Evolutionary conservation across 192 early-diverging fungal genomes (phyloP).

Genomic region (Linnemannia schmuckeri): DNA sequence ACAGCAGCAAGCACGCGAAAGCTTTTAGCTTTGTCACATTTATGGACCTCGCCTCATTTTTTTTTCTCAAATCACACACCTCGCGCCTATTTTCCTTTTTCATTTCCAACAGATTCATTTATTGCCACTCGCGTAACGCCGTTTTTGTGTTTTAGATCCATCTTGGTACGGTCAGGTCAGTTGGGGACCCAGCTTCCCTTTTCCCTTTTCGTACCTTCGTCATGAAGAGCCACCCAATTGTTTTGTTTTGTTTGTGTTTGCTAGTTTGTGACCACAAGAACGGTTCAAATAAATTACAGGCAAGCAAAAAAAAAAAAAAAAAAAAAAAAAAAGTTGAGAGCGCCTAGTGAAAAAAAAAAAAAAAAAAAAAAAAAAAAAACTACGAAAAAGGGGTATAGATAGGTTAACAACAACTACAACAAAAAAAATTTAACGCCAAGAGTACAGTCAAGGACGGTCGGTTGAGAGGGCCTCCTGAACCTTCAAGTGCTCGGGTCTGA

Average conservation of each 20-base stretch:
- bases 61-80: too few relatives aligned
- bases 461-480: too few relatives aligned
- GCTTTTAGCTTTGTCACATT: too few relatives aligned
- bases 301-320: background rate
- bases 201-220: background rate
- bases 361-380: background rate
- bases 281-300: background rate
- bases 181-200: background rate
- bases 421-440: too few relatives aligned
- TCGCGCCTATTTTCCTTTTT: too few relatives aligned
- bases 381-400: background rate
- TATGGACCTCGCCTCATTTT: too few relatives aligned
- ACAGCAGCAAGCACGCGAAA: too few relatives aligned
- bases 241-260: background rate
- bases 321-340: background rate
- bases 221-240: background rate
- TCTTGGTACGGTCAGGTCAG: background rate
- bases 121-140: background rate
- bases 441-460: too few relatives aligned
- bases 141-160: background rate
- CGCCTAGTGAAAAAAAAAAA: background rate
- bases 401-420: background rate
- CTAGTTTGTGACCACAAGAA: background rate
- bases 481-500: too few relatives aligned
- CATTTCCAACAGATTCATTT: too few relatives aligned